These are phyloP conservation scores for Centrapalus pauciflorus DNA, from an alignment of 129 eudicot genomes.

Conservation along the genomic window DNA sequence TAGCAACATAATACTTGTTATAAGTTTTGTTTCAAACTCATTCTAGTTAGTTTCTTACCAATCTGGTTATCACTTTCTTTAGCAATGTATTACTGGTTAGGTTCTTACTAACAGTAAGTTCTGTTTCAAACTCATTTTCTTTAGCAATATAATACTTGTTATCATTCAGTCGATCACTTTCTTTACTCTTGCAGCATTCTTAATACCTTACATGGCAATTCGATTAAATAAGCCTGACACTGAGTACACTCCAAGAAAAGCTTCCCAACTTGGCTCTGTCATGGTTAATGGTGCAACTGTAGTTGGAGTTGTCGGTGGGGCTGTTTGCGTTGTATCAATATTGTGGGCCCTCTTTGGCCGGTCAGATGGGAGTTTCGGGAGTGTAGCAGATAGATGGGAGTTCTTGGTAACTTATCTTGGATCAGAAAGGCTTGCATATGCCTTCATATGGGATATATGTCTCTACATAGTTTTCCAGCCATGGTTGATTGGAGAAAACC, in stretches of 20 bases:
- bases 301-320: constrained; percentile 71
- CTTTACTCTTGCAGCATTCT: constrained; percentile 55
- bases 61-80: no score
- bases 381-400: constrained; percentile 58
- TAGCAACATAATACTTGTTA: no score
- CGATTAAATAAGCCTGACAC: constrained; percentile 62
- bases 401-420: constrained; percentile 59
- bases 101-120: constrained; percentile 82
- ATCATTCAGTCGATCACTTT: neutral
- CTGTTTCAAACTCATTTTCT: neutral
- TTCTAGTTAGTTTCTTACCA: no score
- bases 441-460: constrained; percentile 88
- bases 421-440: constrained; percentile 91
- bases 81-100: no score
- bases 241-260: constrained; percentile 38
- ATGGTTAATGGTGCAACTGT: constrained; percentile 63
- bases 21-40: constrained; percentile 9
- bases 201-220: constrained; percentile 96
- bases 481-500: constrained; percentile 88
- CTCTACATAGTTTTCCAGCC: constrained; percentile 85
- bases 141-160: no score
- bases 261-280: constrained; percentile 53
- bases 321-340: constrained; percentile 48
- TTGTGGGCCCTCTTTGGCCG: constrained; percentile 87
- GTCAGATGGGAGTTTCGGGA: constrained; percentile 63